A percentile compares a stretch with the other conserved stretches of the same genome.
Evolutionary conservation across 2,329 filamentous ascomycete species (phyloP).

Genomic region (Didymellaceae sp.): DNA sequence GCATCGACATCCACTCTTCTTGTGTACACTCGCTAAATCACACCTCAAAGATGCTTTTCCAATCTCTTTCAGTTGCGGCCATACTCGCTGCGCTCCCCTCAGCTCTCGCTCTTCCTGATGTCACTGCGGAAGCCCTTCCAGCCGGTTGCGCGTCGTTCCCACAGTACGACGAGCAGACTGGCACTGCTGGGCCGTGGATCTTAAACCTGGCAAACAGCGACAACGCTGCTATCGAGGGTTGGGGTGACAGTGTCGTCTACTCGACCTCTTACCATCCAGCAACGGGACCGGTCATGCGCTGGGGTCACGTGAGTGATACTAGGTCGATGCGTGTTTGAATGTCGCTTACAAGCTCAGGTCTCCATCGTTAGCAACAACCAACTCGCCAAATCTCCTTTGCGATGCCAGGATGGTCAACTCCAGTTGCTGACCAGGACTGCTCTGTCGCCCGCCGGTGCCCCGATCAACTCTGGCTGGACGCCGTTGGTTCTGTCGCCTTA

Average conservation of each 20-base stretch:
- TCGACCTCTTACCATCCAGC: slow-evolving; percentile 12
- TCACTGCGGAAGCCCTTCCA: slow-evolving; percentile 22
- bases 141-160: slow-evolving; percentile 28
- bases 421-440: slow-evolving; percentile 17
- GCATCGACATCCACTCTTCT: neutral
- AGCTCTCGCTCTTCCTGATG: slow-evolving; percentile 20
- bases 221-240: slow-evolving; percentile 23
- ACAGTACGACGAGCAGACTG: slow-evolving; percentile 21
- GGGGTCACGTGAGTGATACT: slow-evolving; percentile 19
- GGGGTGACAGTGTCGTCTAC: slow-evolving; percentile 18
- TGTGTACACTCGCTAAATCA: neutral
- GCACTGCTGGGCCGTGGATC: slow-evolving; percentile 22
- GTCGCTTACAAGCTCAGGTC: slow-evolving; percentile 17
- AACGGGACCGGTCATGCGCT: slow-evolving; percentile 20
- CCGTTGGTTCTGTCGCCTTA: slow-evolving; percentile 22
- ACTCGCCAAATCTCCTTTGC: slow-evolving; percentile 23
- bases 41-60: slow-evolving; percentile 26
- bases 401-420: slow-evolving; percentile 21
- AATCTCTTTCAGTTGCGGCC: slow-evolving; percentile 29
- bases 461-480: slow-evolving; percentile 20
- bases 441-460: slow-evolving; percentile 18
- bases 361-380: slow-evolving; percentile 24
- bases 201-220: slow-evolving; percentile 21
- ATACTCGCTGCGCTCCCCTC: slow-evolving; percentile 8
- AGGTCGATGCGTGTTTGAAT: neutral